Evolutionary conservation across 1,284 basidiomycete species (phyloP).

Genomic region (Sanghuangporus baumii): DNA sequence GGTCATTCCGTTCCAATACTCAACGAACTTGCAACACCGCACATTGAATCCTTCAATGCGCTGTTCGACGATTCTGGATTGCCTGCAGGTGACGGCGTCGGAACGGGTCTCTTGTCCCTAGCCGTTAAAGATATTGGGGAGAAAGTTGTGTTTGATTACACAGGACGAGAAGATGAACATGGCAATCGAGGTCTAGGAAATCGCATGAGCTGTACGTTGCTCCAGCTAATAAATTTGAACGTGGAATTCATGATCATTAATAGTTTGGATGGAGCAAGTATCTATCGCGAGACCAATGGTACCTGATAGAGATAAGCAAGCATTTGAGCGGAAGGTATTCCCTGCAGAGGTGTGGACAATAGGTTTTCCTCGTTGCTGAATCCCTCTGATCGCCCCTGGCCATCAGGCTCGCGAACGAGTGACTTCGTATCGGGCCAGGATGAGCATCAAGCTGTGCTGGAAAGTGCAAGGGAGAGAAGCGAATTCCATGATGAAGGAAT

Average conservation of each 20-base stretch:
- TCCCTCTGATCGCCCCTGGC: not conserved
- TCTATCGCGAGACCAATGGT: constrained; percentile 85
- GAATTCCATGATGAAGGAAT: constrained; percentile 77
- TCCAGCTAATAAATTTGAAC: not conserved
- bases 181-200: constrained; percentile 69
- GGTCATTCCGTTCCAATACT: constrained; percentile 77
- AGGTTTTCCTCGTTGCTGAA: constrained; percentile 5
- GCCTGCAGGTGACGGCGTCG: constrained; percentile 67
- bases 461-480: constrained; percentile 59
- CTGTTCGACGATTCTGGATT: constrained; percentile 84
- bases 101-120: constrained; percentile 75
- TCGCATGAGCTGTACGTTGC: constrained; percentile 68
- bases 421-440: constrained; percentile 86
- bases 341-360: constrained; percentile 72
- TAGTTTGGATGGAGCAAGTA: constrained; percentile 90
- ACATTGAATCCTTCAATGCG: constrained; percentile 96
- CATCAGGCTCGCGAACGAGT: constrained; percentile 84
- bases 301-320: constrained; percentile 72
- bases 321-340: constrained; percentile 73
- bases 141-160: constrained; percentile 91
- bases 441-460: constrained; percentile 91
- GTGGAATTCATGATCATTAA: constrained; percentile 11
- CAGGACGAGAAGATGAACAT: constrained; percentile 45
- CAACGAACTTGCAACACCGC: constrained; percentile 91
- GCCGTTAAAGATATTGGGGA: constrained; percentile 84